Evolutionary conservation across 768 basidiomycete species (phyloP), one percentile per base, ranked within the genome.

Genomic region (button mushroom (Agaricus bisporus)): DNA sequence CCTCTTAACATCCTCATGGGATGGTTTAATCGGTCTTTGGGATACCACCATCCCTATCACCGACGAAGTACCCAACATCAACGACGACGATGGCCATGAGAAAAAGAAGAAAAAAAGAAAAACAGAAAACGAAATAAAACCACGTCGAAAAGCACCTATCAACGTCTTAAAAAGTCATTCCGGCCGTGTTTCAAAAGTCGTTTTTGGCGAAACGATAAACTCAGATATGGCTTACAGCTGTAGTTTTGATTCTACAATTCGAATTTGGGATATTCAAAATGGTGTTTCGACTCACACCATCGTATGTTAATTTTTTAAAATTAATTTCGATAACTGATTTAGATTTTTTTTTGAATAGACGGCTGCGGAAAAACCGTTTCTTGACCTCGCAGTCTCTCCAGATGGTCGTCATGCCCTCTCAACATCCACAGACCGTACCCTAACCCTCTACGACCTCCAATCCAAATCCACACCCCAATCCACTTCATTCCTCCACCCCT

Each of bases 191-290:
- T 92, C 91, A 5, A 83, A 79, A 35, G 85, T 81, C 3, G 62
- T 80, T 0, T 95, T 69, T 74, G 69, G 48, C 64, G 58, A 38
- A 49, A 63, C 48, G 56, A 68, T 52, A 45, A 51, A 53, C 48
- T 57, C 44, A 56, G 55, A 46, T 35, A 63, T 48, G 61, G 93
- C 85, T 26, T 82, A 83, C 57, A 91, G 88, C 60, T 86, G 85
- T 62, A 89, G 91, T 0, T 91, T 91, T 63, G 95, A 97, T 68
- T 95, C 94, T 26, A 91, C 91, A 0, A 82, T 98, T 5, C 76
- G 92, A 20, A 72, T 77, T 2, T 99, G 95, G 95, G 92, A 97
- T 62, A 73, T 86, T 3, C 87, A 91, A 59, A 77, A 73, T 37
- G 91, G 88, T 2, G 68, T 91, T 5, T 92, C 87, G 55, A 72